Percentiles rank a stretch among this genome's conserved stretches.
These are phyloP conservation scores for Fusarium redolens DNA, from an alignment of 2,329 filamentous ascomycete species.

Conservation along the genomic window DNA sequence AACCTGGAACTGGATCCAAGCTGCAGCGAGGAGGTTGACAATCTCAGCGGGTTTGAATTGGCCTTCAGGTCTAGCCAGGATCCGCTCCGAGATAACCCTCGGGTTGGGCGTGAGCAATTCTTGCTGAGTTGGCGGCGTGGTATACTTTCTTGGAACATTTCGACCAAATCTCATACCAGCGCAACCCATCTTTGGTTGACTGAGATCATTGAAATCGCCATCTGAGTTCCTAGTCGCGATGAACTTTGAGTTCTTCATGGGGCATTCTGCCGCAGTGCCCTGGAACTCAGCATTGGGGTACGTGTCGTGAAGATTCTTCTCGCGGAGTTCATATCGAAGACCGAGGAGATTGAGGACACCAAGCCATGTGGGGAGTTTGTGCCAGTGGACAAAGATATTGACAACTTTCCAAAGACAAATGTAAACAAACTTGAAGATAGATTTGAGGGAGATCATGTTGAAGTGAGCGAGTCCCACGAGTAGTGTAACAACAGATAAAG, in stretches of 20 bases:
- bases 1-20: conserved; percentile 29
- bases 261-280: background rate
- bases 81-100: conserved; percentile 11
- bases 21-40: conserved; percentile 25
- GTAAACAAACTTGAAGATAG: conserved; percentile 6
- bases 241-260: conserved; percentile 27
- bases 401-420: conserved; percentile 21
- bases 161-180: conserved; percentile 27
- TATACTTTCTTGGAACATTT: conserved; percentile 12
- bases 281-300: conserved; percentile 10
- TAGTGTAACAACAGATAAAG: background rate
- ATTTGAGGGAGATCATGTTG: background rate
- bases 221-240: conserved; percentile 5
- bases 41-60: conserved; percentile 28
- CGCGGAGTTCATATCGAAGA: conserved; percentile 25
- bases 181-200: conserved; percentile 20
- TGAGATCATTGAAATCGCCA: conserved; percentile 17
- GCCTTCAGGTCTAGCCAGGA: conserved; percentile 16
- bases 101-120: conserved; percentile 14
- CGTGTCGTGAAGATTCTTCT: conserved; percentile 26
- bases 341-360: conserved; percentile 27
- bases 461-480: background rate
- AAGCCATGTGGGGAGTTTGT: conserved; percentile 22
- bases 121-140: background rate
- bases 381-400: conserved; percentile 19